phyloP scores from a whole-genome alignment of 202 grass and related monocot species.

The Saccharum hybrid region DNA sequence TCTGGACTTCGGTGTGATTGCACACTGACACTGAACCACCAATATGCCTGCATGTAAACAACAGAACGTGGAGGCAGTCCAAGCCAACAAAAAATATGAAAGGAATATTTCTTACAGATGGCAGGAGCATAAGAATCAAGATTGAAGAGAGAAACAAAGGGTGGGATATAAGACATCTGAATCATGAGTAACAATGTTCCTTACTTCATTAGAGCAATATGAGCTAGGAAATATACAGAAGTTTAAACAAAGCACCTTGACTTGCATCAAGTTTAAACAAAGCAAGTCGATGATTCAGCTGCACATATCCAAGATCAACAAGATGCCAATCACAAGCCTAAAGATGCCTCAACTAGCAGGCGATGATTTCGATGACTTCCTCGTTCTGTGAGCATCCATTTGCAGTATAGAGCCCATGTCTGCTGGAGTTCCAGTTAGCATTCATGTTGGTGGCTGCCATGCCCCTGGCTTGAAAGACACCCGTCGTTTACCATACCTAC shows the following conservation, averaged over 20 bases:
- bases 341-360: no score
- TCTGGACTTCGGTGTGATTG: neutral
- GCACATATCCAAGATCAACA: neutral
- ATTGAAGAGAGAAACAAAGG: neutral
- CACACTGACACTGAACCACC: neutral
- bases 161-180: neutral
- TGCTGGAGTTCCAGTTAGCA: neutral
- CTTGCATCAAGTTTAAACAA: neutral
- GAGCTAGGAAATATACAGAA: neutral
- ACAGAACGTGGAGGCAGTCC: neutral
- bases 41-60: neutral
- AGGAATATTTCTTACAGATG: neutral
- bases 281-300: neutral
- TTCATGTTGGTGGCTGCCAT: constrained; percentile 86
- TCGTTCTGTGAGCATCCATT: no score
- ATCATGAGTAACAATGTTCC: neutral
- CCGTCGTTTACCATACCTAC: neutral
- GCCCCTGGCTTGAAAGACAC: constrained; percentile 61
- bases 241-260: neutral
- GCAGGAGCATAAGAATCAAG: neutral
- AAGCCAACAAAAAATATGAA: neutral
- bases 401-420: neutral
- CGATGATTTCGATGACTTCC: no score
- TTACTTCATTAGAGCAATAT: neutral
- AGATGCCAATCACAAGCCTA: neutral